A percentile compares a stretch with the other conserved stretches of the same genome.
These are phyloP conservation scores for Eucalyptus fibrosa DNA, from an alignment of 345 rosid species.

Conservation along the genomic window DNA sequence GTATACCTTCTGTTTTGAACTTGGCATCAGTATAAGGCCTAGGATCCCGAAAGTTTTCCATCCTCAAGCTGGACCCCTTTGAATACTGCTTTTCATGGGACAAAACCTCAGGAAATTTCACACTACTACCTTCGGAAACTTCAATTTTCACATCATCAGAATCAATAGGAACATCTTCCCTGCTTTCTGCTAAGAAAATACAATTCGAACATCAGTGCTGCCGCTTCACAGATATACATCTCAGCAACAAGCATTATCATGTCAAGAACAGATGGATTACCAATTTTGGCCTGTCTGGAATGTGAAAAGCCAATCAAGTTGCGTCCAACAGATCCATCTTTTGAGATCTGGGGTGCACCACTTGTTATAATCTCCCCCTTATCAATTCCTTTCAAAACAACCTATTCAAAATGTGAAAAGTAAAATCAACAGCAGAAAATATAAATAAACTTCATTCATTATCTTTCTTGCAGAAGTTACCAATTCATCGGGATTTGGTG, in stretches of 20 bases:
- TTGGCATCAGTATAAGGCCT: slow-evolving; percentile 24
- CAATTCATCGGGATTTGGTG: slow-evolving; percentile 72
- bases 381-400: slow-evolving; percentile 67
- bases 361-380: slow-evolving; percentile 76
- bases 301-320: slow-evolving; percentile 31
- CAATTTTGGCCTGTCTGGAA: slow-evolving; percentile 49
- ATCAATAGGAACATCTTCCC: slow-evolving; percentile 40
- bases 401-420: slow-evolving; percentile 18
- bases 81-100: slow-evolving; percentile 13
- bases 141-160: slow-evolving; percentile 36
- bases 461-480: slow-evolving; percentile 16
- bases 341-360: slow-evolving; percentile 63
- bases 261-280: slow-evolving; percentile 20
- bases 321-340: slow-evolving; percentile 53
- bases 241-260: neutral
- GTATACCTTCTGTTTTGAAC: slow-evolving; percentile 39
- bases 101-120: slow-evolving; percentile 6
- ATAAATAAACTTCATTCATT: neutral
- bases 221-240: neutral
- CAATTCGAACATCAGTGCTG: slow-evolving; percentile 11
- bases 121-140: slow-evolving; percentile 14
- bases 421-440: neutral
- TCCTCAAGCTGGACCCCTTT: slow-evolving; percentile 6
- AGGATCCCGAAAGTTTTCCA: slow-evolving; percentile 5
- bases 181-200: slow-evolving; percentile 36